Percentiles rank a stretch among this genome's conserved stretches.
phyloP scores from a whole-genome alignment of 2,329 filamentous ascomycete species.

The Ascochyta pisi region DNA sequence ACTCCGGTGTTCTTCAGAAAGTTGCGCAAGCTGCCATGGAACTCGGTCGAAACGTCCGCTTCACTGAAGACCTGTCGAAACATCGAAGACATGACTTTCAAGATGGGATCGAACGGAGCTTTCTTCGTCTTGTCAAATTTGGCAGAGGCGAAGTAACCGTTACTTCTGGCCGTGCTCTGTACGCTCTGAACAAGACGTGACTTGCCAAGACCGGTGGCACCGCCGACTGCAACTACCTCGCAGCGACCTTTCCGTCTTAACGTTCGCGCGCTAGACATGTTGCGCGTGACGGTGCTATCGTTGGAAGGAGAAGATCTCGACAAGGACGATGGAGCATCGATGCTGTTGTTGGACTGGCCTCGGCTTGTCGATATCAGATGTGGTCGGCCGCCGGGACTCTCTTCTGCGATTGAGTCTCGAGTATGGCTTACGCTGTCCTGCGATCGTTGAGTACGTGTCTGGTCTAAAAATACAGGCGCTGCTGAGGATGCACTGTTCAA shows the following conservation, averaged over 20 bases:
- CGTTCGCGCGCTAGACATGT: slow-evolving; percentile 47
- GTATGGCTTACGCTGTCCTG: slow-evolving; percentile 39
- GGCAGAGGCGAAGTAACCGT: slow-evolving; percentile 66
- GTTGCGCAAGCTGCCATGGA: slow-evolving; percentile 64
- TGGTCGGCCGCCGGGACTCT: slow-evolving; percentile 30
- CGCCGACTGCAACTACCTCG: slow-evolving; percentile 65
- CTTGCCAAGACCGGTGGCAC: slow-evolving; percentile 66
- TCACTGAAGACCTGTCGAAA: slow-evolving; percentile 71
- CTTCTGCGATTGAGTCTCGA: slow-evolving; percentile 35
- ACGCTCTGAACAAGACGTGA: slow-evolving; percentile 66
- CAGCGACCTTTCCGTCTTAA: slow-evolving; percentile 62
- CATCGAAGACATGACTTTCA: slow-evolving; percentile 66
- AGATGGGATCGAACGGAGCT: slow-evolving; percentile 67
- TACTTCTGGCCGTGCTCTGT: slow-evolving; percentile 62
- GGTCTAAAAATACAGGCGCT: slow-evolving; percentile 35
- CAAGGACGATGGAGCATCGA: slow-evolving; percentile 36
- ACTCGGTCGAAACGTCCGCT: slow-evolving; percentile 66
- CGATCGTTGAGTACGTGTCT: slow-evolving; percentile 34
- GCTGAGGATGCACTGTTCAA: slow-evolving; percentile 44
- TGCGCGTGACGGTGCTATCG: slow-evolving; percentile 33
- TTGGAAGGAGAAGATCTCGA: slow-evolving; percentile 39
- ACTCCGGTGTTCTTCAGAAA: slow-evolving; percentile 60
- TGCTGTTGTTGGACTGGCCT: slow-evolving; percentile 40
- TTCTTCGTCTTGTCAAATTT: slow-evolving; percentile 66
- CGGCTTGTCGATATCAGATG: slow-evolving; percentile 25